These are phyloP conservation scores for Carex arenaria DNA, from an alignment of 202 grass and related monocot genomes.

Conservation along the genomic window DNA sequence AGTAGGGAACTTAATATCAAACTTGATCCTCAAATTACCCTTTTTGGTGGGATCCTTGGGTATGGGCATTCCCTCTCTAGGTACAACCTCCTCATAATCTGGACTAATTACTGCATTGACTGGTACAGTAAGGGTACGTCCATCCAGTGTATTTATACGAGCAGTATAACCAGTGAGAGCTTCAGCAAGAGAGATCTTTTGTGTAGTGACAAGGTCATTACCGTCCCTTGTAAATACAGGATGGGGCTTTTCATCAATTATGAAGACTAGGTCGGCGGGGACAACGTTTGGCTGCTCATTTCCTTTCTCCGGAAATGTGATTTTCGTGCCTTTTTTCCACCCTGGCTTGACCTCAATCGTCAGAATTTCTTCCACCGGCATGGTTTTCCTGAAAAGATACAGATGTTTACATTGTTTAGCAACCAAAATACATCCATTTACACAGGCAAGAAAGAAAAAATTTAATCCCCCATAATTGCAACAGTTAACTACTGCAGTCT, in stretches of 20 bases:
- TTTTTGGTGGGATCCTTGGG: conserved; percentile 74
- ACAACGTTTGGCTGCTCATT: conserved; percentile 57
- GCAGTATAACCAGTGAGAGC: conserved; percentile 61
- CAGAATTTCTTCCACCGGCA: conserved; percentile 67
- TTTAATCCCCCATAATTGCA: background rate
- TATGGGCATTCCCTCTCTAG: conserved; percentile 67
- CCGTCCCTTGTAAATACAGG: conserved; percentile 68
- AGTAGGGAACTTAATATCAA: conserved; percentile 66
- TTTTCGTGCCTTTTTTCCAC: conserved; percentile 95
- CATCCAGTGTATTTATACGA: conserved; percentile 64
- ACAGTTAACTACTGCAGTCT: background rate
- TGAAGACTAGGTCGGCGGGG: conserved; percentile 64
- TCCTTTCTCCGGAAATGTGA: conserved; percentile 87
- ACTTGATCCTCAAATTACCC: conserved; percentile 79
- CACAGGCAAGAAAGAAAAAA: background rate
- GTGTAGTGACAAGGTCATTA: conserved; percentile 67
- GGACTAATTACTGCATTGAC: conserved; percentile 59
- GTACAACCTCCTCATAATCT: conserved; percentile 65
- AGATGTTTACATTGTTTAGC: background rate
- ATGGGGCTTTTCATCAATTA: conserved; percentile 89
- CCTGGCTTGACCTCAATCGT: conserved; percentile 76
- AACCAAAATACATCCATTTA: background rate
- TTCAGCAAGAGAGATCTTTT: conserved; percentile 60
- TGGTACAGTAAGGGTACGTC: conserved; percentile 56
- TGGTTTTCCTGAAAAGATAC: conserved; percentile 43